Base-by-base conservation (phyloP, 176 grass and related monocot species). In the Saccharum spontaneum region DNA sequence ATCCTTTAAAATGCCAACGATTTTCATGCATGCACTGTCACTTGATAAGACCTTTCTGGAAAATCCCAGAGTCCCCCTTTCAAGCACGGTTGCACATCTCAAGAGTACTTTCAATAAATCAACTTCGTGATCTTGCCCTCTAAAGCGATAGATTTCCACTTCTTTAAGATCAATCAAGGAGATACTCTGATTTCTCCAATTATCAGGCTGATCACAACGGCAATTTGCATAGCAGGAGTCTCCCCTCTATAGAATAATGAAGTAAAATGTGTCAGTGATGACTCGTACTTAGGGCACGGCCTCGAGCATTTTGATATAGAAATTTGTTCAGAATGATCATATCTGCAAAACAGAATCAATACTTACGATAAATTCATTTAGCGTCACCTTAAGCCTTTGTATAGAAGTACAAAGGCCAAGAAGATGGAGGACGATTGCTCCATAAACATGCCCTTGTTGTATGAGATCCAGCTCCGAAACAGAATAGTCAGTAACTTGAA, bases 121-220 rank as follows among this genome's bases (percentile, higher is more conserved):
- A 80, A 80, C 10, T 37, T 68, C 28, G 0, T 80, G 78, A 23
- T 49, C 78, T 67, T 80, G 10, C 68, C 63, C 78, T 68, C 20
- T n/a, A 0, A 68, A 80, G 10, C 43, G 44, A 9, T 5, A 2
- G 18, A 80, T 80, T 68, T 80, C 78, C 14, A 80, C 78, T 23
- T 80, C 64, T 49, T 52, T 69, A 37, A 80, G 78, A 52, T 69
- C 44, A 68, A 15, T 80, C 78, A 80, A 68, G 9, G 44, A 38
- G 18, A 69, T 69, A 15, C 5, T 80, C 22, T 68, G 63, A 80
- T 17, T 80, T 80, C 62, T 67, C 62, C 78, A 80, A 43, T 80
- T 80, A 43, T 13, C 49, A 36, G 78, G 78, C 16, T 80, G 62
- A 40, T 67, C 63, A 67, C 78, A 80, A 22, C 0, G 4, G 62